phyloP scores from a whole-genome alignment of 192 early-diverging fungal genomes.

The Chytriomyces hyalinus region DNA sequence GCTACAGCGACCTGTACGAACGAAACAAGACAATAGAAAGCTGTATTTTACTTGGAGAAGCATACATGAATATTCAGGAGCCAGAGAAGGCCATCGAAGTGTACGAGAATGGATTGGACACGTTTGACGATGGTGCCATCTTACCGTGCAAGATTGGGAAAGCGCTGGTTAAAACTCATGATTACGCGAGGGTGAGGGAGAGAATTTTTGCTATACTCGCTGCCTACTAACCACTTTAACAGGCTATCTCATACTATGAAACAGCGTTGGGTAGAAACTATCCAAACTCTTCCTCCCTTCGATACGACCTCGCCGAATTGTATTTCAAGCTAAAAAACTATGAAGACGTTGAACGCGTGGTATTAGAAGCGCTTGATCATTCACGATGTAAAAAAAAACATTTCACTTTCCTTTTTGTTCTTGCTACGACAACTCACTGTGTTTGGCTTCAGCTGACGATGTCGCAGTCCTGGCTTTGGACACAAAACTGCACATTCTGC shows the following conservation, averaged over 20 bases:
- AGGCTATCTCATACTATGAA: slow-evolving; percentile 58
- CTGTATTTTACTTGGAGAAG: slow-evolving; percentile 58
- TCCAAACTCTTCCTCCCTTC: slow-evolving; percentile 33
- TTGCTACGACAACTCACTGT: not conserved
- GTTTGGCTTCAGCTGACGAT: slow-evolving; percentile 38
- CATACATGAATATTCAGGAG: slow-evolving; percentile 64
- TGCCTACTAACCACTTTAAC: not conserved
- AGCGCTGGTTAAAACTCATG: slow-evolving; percentile 55
- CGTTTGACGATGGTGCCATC: slow-evolving; percentile 41
- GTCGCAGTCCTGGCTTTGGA: slow-evolving; percentile 33
- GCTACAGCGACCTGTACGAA: slow-evolving; percentile 58
- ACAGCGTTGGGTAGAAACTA: slow-evolving; percentile 42
- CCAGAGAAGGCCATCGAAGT: slow-evolving; percentile 61
- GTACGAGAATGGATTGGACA: slow-evolving; percentile 56
- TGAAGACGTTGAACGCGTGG: slow-evolving; percentile 49
- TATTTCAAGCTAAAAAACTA: slow-evolving; percentile 49
- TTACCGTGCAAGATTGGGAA: slow-evolving; percentile 56
- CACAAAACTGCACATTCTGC: slow-evolving; percentile 44
- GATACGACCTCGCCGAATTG: slow-evolving; percentile 52
- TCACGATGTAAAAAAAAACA: slow-evolving; percentile 20
- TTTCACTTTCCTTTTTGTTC: not conserved
- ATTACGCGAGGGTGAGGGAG: slow-evolving; percentile 46
- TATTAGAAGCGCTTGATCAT: slow-evolving; percentile 43
- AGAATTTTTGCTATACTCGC: not conserved
- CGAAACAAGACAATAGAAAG: slow-evolving; percentile 51